Conservation (phyloP, 2,329 filamentous ascomycete species). For the Trichoderma aggressivum region DNA sequence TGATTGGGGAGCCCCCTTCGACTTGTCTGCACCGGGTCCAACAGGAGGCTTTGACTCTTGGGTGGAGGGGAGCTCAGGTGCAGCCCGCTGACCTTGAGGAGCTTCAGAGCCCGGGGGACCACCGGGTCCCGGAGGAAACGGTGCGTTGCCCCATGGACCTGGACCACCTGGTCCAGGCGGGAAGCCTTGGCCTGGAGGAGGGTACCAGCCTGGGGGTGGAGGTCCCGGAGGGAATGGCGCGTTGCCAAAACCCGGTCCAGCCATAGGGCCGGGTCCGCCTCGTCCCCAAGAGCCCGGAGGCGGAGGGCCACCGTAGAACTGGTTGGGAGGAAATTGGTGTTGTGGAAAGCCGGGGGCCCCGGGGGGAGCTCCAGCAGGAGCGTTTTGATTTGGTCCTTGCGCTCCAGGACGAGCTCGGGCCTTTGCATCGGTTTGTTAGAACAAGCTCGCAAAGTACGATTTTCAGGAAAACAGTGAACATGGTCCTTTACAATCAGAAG, state of each 20-base stretch:
- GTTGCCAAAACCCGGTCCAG: slow-evolving; percentile 59
- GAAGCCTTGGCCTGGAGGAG: slow-evolving; percentile 72
- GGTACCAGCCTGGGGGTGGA: slow-evolving; percentile 70
- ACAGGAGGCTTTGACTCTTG: slow-evolving; percentile 19
- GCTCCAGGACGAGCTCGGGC: slow-evolving; percentile 39
- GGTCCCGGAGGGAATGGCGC: slow-evolving; percentile 67
- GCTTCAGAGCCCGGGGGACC: slow-evolving; percentile 61
- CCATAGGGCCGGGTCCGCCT: slow-evolving; percentile 56
- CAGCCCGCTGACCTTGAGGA: slow-evolving; percentile 52
- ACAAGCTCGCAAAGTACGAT: background rate
- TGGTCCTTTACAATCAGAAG: slow-evolving; percentile 69
- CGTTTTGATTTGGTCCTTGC: slow-evolving; percentile 32
- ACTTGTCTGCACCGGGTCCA: slow-evolving; percentile 49
- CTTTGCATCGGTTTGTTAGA: slow-evolving; percentile 32
- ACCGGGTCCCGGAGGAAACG: slow-evolving; percentile 57
- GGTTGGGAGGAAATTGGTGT: slow-evolving; percentile 44
- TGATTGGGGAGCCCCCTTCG: slow-evolving; percentile 45
- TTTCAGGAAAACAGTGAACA: background rate
- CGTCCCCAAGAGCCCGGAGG: slow-evolving; percentile 55
- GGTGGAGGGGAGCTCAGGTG: slow-evolving; percentile 33
- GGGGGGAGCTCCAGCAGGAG: slow-evolving; percentile 36
- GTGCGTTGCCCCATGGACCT: slow-evolving; percentile 55
- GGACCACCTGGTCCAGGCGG: slow-evolving; percentile 59
- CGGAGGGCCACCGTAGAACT: slow-evolving; percentile 49
- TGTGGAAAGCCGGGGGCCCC: slow-evolving; percentile 42